A percentile compares a stretch with the other conserved stretches of the same genome.
These are phyloP conservation scores for Vinca major DNA, from an alignment of 305 asterid genomes.

Conservation along the genomic window DNA sequence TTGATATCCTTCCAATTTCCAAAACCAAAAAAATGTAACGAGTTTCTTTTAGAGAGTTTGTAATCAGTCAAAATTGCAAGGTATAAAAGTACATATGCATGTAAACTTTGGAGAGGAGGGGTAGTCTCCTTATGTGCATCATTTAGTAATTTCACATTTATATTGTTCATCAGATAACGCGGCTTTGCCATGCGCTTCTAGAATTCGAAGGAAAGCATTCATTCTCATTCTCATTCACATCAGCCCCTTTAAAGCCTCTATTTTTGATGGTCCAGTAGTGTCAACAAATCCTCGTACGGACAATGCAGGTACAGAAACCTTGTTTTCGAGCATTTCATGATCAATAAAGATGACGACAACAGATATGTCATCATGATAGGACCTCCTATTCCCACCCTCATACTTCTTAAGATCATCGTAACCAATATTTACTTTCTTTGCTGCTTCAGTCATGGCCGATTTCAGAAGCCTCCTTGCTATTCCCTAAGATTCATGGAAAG, in stretches of 20 bases:
- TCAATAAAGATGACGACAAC: conserved; percentile 63
- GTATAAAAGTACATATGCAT: neutral
- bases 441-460: conserved; percentile 48
- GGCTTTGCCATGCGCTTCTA: neutral
- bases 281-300: conserved; percentile 58
- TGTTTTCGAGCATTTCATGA: conserved; percentile 35
- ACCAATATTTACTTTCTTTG: conserved; percentile 29
- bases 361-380: conserved; percentile 67
- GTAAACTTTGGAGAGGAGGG: neutral
- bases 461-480: conserved; percentile 66
- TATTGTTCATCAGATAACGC: neutral
- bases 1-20: too few relatives aligned
- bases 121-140: too few relatives aligned
- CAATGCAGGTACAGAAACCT: conserved; percentile 25
- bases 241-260: conserved; percentile 23
- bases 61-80: neutral
- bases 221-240: conserved; percentile 9
- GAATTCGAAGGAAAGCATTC: neutral
- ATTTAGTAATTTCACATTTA: neutral
- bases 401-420: conserved; percentile 42
- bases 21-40: neutral
- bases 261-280: conserved; percentile 41
- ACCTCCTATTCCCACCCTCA: conserved; percentile 50
- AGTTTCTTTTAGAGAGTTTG: neutral
- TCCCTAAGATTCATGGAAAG: conserved; percentile 34